Percentiles rank a stretch among this genome's conserved stretches.
Conservation (phyloP, 371 early-diverging fungal genomes). For the Blastocladiella emersonii region DNA sequence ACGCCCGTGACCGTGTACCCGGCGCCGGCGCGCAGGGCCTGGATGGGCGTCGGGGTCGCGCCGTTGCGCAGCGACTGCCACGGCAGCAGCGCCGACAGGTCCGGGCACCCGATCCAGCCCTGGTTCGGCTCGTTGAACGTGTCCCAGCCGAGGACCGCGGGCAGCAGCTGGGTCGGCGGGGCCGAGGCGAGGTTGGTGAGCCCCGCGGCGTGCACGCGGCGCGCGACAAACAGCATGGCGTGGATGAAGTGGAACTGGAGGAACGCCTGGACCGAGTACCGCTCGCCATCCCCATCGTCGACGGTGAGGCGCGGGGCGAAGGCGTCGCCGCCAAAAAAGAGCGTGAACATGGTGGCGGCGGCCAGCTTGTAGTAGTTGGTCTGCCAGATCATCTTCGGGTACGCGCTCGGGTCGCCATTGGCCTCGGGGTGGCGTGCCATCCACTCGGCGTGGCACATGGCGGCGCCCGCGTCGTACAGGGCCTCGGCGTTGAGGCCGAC, state of each 20-base stretch:
- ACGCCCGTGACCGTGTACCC: conserved; percentile 34
- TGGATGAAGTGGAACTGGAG: conserved; percentile 51
- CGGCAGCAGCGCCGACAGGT: conserved; percentile 13
- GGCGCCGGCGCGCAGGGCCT: conserved; percentile 46
- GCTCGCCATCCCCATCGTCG: neutral
- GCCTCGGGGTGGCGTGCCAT: conserved; percentile 18
- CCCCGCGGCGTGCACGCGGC: conserved; percentile 22
- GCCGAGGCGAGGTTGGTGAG: conserved; percentile 22
- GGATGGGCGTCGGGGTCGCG: conserved; percentile 40
- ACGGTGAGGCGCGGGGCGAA: conserved; percentile 45
- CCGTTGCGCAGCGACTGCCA: conserved; percentile 37
- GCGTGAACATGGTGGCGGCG: conserved; percentile 67
- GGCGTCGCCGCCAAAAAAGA: conserved; percentile 60
- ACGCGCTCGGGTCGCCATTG: conserved; percentile 37
- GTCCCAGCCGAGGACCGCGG: conserved; percentile 50
- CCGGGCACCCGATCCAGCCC: conserved; percentile 39
- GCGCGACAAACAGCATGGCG: conserved; percentile 29
- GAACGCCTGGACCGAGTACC: conserved; percentile 39
- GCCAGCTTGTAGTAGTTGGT: conserved; percentile 74
- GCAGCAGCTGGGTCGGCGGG: neutral
- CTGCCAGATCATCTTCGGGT: conserved; percentile 74
- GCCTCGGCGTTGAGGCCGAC: conserved; percentile 50
- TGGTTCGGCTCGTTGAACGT: conserved; percentile 58
- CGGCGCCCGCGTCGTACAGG: conserved; percentile 52
- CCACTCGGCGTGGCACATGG: conserved; percentile 42